Percentiles rank a stretch among this genome's conserved stretches.
Conservation (phyloP, 192 early-diverging fungal genomes). For the Obelidium mucronatum region DNA sequence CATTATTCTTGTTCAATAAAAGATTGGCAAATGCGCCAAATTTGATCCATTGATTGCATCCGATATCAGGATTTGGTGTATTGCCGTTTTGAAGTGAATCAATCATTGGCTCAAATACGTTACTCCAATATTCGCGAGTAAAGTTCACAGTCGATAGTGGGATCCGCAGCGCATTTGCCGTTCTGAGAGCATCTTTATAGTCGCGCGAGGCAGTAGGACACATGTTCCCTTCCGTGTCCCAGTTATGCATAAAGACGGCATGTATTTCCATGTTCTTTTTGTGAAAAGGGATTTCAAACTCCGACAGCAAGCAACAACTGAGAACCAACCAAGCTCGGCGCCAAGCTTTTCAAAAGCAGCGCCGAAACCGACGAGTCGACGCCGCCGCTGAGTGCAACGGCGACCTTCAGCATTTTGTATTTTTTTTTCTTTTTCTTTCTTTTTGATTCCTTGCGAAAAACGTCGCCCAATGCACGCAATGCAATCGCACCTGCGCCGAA, state of each 20-base stretch:
- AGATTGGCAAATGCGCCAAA: conserved; percentile 86
- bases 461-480: not conserved
- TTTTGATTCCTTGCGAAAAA: not conserved
- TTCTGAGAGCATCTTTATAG: conserved; percentile 19
- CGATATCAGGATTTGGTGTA: conserved; percentile 94
- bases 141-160: conserved; percentile 70
- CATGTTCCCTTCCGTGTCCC: conserved; percentile 74
- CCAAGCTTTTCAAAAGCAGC: conserved; percentile 63
- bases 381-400: conserved; percentile 92
- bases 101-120: conserved; percentile 85
- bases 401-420: conserved; percentile 45
- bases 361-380: conserved; percentile 93
- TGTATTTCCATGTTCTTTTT: conserved; percentile 54
- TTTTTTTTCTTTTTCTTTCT: not conserved
- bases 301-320: not conserved
- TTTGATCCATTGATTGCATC: conserved; percentile 92
- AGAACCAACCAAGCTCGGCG: not conserved
- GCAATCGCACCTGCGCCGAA: not conserved
- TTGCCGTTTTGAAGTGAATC: conserved; percentile 70
- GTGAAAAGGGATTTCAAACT: not conserved
- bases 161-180: conserved; percentile 75
- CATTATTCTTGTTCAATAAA: conserved; percentile 20
- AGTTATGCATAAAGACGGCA: conserved; percentile 94
- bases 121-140: conserved; percentile 89
- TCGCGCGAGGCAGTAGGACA: conserved; percentile 30